phyloP scores from a whole-genome alignment of 306 rosid genomes.

The Morella rubra region DNA sequence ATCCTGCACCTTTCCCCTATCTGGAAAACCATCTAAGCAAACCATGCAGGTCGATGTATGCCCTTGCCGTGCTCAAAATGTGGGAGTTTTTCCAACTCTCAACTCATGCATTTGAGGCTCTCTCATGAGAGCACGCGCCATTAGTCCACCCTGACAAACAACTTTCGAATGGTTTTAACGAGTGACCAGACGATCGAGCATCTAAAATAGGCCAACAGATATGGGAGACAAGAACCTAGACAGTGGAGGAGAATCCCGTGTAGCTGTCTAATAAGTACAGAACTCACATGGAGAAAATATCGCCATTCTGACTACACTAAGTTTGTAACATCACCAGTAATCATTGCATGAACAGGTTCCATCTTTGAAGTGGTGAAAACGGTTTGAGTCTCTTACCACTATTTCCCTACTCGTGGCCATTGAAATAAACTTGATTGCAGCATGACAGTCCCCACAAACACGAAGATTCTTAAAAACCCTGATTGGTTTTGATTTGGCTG shows the following conservation, averaged over 20 bases:
- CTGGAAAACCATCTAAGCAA: no score
- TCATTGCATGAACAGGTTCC: conserved; percentile 70
- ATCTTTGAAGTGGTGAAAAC: conserved; percentile 63
- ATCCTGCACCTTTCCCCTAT: no score
- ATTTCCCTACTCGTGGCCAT: conserved; percentile 57
- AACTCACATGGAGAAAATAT: not conserved
- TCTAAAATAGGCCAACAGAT: not conserved
- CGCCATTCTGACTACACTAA: not conserved
- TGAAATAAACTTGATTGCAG: conserved; percentile 57
- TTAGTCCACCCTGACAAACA: not conserved
- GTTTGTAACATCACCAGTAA: conserved; percentile 44
- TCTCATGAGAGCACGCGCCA: not conserved
- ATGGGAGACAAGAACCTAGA: not conserved
- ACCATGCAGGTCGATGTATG: no score
- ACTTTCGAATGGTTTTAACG: not conserved
- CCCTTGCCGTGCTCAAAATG: no score
- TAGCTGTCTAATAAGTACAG: not conserved
- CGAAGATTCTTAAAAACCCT: conserved; percentile 62
- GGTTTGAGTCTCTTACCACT: conserved; percentile 58
- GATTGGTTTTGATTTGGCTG: conserved; percentile 43
- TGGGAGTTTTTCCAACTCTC: no score
- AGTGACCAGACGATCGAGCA: not conserved
- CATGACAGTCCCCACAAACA: conserved; percentile 64
- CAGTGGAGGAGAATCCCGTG: not conserved
- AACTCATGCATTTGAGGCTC: no score